phyloP scores from a whole-genome alignment of 2,329 filamentous ascomycete genomes.

The Aspergillus novoparasiticus region DNA sequence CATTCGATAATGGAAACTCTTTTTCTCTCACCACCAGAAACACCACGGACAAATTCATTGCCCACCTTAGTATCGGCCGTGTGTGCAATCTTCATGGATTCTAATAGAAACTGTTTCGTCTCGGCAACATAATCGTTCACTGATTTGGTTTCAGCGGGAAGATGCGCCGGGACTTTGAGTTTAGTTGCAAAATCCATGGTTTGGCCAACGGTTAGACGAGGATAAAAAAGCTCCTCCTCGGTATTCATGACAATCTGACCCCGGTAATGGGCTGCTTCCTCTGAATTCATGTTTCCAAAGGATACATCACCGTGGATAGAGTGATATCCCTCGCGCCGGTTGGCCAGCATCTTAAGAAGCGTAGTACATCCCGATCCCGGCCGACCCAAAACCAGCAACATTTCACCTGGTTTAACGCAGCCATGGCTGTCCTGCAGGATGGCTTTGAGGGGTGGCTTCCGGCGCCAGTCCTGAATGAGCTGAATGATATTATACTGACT shows the following conservation, averaged over 20 bases:
- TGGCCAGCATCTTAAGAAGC: slow-evolving; percentile 68
- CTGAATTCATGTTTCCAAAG: slow-evolving; percentile 51
- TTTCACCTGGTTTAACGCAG: slow-evolving; percentile 72
- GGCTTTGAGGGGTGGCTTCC: slow-evolving; percentile 61
- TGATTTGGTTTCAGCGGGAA: slow-evolving; percentile 65
- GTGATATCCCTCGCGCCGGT: slow-evolving; percentile 62
- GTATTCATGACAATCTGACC: slow-evolving; percentile 61
- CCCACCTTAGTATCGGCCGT: slow-evolving; percentile 67
- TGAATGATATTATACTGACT: slow-evolving; percentile 59
- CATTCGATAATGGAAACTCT: slow-evolving; percentile 67
- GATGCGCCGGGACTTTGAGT: slow-evolving; percentile 70
- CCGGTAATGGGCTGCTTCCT: slow-evolving; percentile 50
- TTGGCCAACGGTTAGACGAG: slow-evolving; percentile 52
- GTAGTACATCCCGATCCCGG: slow-evolving; percentile 72
- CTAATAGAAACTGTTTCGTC: slow-evolving; percentile 56
- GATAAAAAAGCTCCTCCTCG: slow-evolving; percentile 56
- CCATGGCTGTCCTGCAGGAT: slow-evolving; percentile 66
- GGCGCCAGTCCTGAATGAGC: slow-evolving; percentile 53
- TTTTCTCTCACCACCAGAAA: slow-evolving; percentile 68
- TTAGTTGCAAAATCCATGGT: slow-evolving; percentile 61
- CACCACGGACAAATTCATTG: slow-evolving; percentile 64
- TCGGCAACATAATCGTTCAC: slow-evolving; percentile 55
- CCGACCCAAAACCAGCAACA: slow-evolving; percentile 68
- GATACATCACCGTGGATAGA: slow-evolving; percentile 60
- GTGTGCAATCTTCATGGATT: slow-evolving; percentile 58